These are phyloP conservation scores for Linderniella brevidens DNA, from an alignment of 257 asterid species.

Conservation along the genomic window DNA sequence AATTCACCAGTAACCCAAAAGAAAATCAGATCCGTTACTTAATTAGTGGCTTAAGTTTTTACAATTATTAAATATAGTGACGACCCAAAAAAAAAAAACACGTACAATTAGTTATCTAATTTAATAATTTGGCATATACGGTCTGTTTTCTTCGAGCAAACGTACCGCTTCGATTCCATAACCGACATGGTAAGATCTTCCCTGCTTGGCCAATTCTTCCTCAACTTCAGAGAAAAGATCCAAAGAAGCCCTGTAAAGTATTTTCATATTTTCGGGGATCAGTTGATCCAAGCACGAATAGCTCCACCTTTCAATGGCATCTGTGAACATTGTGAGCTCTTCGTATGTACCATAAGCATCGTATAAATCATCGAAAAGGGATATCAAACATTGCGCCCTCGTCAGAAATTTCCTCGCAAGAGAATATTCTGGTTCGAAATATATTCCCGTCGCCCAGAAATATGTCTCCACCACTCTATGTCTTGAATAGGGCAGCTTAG, in stretches of 20 bases:
- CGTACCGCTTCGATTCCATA: constrained; percentile 18
- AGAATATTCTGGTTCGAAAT: constrained; percentile 17
- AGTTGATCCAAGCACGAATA: constrained; percentile 12
- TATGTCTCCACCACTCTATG: constrained; percentile 24
- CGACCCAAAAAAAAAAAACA: no score
- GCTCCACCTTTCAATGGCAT: constrained; percentile 28
- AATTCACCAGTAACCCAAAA: no score
- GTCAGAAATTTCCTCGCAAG: constrained; percentile 14
- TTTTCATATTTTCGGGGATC: constrained; percentile 25
- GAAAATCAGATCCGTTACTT: no score
- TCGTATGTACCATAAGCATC: constrained; percentile 16
- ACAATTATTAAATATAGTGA: no score
- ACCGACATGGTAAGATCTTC: constrained; percentile 8
- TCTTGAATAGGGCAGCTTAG: constrained; percentile 14
- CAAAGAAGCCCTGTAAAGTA: constrained; percentile 2
- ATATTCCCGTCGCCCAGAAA: constrained; percentile 19
- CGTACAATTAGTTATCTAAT: no score
- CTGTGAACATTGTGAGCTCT: constrained; percentile 6
- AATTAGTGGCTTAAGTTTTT: no score
- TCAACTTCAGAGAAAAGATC: constrained; percentile 17
- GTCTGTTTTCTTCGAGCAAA: no score
- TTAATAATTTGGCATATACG: no score
- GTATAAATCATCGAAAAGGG: constrained; percentile 17
- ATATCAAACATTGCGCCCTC: constrained; percentile 4
- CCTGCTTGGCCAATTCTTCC: constrained; percentile 13